Evolutionary conservation across 192 early-diverging fungal species (phyloP).

Genomic region (Coemansia sp.): DNA sequence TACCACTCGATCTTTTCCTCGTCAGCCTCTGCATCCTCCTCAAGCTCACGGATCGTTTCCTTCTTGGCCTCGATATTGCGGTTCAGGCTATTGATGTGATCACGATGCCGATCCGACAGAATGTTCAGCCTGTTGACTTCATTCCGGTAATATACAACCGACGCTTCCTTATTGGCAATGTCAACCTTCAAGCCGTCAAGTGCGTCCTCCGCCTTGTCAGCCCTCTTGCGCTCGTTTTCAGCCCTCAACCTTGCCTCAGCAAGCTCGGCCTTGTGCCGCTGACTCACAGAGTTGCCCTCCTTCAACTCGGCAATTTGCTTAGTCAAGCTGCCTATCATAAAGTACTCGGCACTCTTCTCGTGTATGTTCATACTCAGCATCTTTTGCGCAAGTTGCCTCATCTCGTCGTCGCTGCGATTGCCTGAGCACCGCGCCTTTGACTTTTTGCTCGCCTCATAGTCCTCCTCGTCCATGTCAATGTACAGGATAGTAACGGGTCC

Average conservation of each 20-base stretch:
- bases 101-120: constrained; percentile 1
- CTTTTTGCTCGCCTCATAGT: background rate
- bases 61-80: background rate
- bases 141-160: background rate
- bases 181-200: background rate
- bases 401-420: background rate
- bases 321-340: background rate
- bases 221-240: background rate
- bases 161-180: background rate
- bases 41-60: background rate
- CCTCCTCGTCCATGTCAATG: background rate
- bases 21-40: background rate
- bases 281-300: background rate
- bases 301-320: background rate
- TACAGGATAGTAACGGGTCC: background rate
- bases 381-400: background rate
- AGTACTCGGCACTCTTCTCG: background rate
- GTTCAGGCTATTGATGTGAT: background rate
- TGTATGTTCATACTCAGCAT: background rate
- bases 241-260: background rate
- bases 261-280: background rate
- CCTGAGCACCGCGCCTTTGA: background rate
- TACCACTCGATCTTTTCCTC: background rate
- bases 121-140: background rate
- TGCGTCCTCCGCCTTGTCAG: background rate